Conservation (phyloP, 352 stramenopile genomes). For the Phytopythium mirpurense region DNA sequence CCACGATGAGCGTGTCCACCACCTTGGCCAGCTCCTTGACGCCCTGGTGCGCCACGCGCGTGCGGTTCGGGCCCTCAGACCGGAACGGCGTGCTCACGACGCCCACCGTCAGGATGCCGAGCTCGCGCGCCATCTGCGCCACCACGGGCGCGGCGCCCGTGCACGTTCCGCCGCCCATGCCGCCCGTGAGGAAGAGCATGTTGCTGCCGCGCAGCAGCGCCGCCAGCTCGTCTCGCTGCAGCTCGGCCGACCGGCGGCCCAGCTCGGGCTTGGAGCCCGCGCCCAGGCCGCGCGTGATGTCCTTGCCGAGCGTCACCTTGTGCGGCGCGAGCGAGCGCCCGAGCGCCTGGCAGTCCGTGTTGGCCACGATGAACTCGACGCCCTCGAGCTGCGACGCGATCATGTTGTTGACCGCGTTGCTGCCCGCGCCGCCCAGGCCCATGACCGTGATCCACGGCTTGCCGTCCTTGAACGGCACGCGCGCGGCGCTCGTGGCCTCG, state of each 20-base stretch:
- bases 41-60: slow-evolving; percentile 89
- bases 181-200: slow-evolving; percentile 95
- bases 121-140: slow-evolving; percentile 89
- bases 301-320: slow-evolving; percentile 82
- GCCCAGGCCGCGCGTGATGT: slow-evolving; percentile 81
- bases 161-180: slow-evolving; percentile 92
- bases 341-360: slow-evolving; percentile 93
- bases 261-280: slow-evolving; percentile 79
- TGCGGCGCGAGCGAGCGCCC: slow-evolving; percentile 68
- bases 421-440: slow-evolving; percentile 73
- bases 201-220: slow-evolving; percentile 88
- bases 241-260: slow-evolving; percentile 76
- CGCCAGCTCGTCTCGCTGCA: slow-evolving; percentile 89
- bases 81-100: slow-evolving; percentile 96
- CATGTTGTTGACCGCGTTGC: slow-evolving; percentile 90
- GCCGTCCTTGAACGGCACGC: slow-evolving; percentile 68
- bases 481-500: not conserved
- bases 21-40: slow-evolving; percentile 90
- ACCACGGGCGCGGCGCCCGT: slow-evolving; percentile 92
- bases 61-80: slow-evolving; percentile 93
- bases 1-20: slow-evolving; percentile 96
- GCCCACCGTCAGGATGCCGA: slow-evolving; percentile 92
- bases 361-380: slow-evolving; percentile 95
- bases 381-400: slow-evolving; percentile 85
- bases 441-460: slow-evolving; percentile 86